These are phyloP conservation scores for Botryosphaeria dothidea DNA, from an alignment of 2,329 filamentous ascomycete genomes.

Conservation along the genomic window DNA sequence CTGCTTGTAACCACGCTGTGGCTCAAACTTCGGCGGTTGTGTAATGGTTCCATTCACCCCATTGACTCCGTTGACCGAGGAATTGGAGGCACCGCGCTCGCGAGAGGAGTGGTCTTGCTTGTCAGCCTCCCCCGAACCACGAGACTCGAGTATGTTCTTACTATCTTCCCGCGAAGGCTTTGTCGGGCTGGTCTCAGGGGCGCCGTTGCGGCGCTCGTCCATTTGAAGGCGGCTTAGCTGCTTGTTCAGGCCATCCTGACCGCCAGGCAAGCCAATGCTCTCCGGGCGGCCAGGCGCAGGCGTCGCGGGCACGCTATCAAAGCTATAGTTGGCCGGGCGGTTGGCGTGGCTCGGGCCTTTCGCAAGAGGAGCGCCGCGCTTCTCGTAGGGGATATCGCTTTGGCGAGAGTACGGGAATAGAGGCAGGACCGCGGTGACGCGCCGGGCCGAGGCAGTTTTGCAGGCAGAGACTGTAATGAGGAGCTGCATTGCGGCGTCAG, in stretches of 20 bases:
- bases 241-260: conserved; percentile 69
- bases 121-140: conserved; percentile 34
- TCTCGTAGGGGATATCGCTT: conserved; percentile 96
- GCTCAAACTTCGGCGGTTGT: conserved; percentile 61
- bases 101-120: conserved; percentile 21
- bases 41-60: conserved; percentile 43
- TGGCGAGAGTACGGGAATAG: conserved; percentile 97
- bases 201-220: conserved; percentile 55
- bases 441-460: conserved; percentile 88
- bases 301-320: conserved; percentile 88
- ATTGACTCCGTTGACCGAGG: conserved; percentile 58
- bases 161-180: conserved; percentile 3
- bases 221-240: conserved; percentile 69
- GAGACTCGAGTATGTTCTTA: background rate
- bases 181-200: conserved; percentile 22
- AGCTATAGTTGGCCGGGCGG: conserved; percentile 66
- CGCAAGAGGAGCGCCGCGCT: conserved; percentile 82
- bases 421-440: conserved; percentile 90
- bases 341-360: conserved; percentile 56
- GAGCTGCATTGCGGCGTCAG: conserved; percentile 45
- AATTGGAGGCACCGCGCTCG: conserved; percentile 27
- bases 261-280: conserved; percentile 66
- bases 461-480: conserved; percentile 99
- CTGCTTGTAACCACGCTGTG: conserved; percentile 93
- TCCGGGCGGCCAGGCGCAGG: conserved; percentile 72